These are phyloP conservation scores for Hagleromyces aurorensis DNA, from an alignment of 805 yeast species.

Conservation along the genomic window DNA sequence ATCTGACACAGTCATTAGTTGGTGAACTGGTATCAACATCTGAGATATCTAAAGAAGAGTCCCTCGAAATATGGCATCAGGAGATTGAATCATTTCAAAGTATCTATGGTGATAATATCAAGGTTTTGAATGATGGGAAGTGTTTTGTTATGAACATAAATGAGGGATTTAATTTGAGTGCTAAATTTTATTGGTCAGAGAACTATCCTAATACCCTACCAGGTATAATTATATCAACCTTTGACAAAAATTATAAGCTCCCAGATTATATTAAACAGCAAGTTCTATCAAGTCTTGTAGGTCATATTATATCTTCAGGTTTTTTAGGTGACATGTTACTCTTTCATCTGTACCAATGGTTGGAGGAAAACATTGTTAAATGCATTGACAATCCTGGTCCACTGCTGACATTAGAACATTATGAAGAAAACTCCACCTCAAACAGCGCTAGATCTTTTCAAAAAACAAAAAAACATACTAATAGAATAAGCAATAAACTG, in stretches of 20 bases:
- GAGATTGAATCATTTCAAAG: slow-evolving; percentile 63
- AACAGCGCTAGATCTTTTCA: slow-evolving; percentile 1
- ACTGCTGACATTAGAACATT: slow-evolving; percentile 30
- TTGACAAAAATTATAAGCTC: slow-evolving; percentile 38
- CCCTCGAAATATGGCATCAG: slow-evolving; percentile 55
- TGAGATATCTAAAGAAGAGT: slow-evolving; percentile 22
- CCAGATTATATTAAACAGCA: slow-evolving; percentile 65
- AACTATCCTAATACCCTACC: slow-evolving; percentile 62
- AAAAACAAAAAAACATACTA: slow-evolving; percentile 4
- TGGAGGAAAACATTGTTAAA: slow-evolving; percentile 50
- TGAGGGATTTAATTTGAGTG: slow-evolving; percentile 26
- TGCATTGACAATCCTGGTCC: slow-evolving; percentile 73
- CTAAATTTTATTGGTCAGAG: slow-evolving; percentile 38
- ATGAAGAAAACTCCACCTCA: slow-evolving; percentile 1
- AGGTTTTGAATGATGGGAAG: slow-evolving; percentile 23
- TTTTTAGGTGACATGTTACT: slow-evolving; percentile 65
- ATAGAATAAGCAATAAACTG: slow-evolving; percentile 10
- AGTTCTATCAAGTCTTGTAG: slow-evolving; percentile 41
- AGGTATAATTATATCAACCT: slow-evolving; percentile 52
- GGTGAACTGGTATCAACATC: slow-evolving; percentile 11
- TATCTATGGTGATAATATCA: slow-evolving; percentile 45
- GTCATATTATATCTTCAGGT: slow-evolving; percentile 35
- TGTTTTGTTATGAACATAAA: slow-evolving; percentile 29
- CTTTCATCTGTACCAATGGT: slow-evolving; percentile 67
- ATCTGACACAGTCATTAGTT: slow-evolving; percentile 36